Percentiles rank a stretch among this genome's conserved stretches.
phyloP scores from a whole-genome alignment of 257 asterid species.

The Knoxia roxburghii region DNA sequence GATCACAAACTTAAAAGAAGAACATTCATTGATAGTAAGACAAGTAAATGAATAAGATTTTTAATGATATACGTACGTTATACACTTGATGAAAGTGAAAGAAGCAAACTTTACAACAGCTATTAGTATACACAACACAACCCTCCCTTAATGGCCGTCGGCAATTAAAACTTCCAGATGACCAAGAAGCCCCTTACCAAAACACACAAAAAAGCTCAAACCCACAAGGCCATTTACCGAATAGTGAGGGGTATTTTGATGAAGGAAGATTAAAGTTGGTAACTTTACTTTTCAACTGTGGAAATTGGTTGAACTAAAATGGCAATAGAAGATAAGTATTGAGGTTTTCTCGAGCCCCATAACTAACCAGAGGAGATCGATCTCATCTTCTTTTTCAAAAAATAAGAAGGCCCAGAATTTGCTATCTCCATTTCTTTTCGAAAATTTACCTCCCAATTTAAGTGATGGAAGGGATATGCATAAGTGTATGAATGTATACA shows the following conservation, averaged over 20 bases:
- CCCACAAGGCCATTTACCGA: neutral
- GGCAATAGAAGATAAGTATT: conserved; percentile 19
- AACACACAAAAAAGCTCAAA: neutral
- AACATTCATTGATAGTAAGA: conserved; percentile 6
- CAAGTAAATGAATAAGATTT: conserved; percentile 20
- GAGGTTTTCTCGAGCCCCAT: conserved; percentile 11
- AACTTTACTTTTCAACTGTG: conserved; percentile 45
- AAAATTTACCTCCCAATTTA: conserved; percentile 9
- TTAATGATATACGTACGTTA: conserved; percentile 20
- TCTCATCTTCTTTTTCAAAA: conserved; percentile 13
- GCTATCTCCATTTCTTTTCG: neutral
- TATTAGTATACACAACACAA: conserved; percentile 13
- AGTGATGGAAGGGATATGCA: conserved; percentile 2
- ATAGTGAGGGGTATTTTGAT: conserved; percentile 24
- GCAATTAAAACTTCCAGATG: conserved; percentile 15
- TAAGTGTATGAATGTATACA: neutral
- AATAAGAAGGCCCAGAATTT: conserved; percentile 31
- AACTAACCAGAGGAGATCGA: conserved; percentile 19
- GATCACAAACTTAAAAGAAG: neutral
- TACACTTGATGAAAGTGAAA: conserved; percentile 46
- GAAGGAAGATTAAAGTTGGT: conserved; percentile 24
- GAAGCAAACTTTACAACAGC: conserved; percentile 45
- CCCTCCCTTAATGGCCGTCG: conserved; percentile 34
- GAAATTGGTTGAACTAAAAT: conserved; percentile 2
- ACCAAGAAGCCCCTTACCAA: conserved; percentile 35